phyloP scores from a whole-genome alignment of 192 early-diverging fungal genomes.

The Obelidium mucronatum region DNA sequence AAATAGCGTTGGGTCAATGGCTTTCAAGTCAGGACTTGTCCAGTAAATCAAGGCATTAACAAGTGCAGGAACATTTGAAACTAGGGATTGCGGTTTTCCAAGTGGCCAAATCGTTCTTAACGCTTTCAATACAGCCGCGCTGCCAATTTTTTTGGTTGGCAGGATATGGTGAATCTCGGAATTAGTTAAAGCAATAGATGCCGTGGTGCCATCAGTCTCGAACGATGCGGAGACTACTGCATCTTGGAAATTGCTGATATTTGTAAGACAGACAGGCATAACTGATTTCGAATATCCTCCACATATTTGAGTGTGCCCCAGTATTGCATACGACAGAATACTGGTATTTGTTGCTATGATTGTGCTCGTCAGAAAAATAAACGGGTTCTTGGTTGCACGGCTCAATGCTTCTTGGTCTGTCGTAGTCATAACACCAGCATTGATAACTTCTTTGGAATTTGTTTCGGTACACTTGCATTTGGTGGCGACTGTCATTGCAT shows the following conservation, averaged over 20 bases:
- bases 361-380: conserved; percentile 5
- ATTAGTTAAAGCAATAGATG: conserved; percentile 17
- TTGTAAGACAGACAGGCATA: conserved; percentile 23
- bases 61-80: conserved; percentile 2
- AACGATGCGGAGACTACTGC: background rate
- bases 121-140: background rate
- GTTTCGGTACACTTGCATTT: conserved; percentile 20
- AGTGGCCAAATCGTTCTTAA: conserved; percentile 3
- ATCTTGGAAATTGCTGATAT: background rate
- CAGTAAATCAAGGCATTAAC: conserved; percentile 20
- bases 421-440: background rate
- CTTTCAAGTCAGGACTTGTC: conserved; percentile 12
- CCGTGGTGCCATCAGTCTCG: conserved; percentile 32
- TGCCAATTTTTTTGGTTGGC: background rate
- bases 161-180: background rate
- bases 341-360: background rate
- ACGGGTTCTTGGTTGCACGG: background rate
- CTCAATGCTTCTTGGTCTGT: background rate
- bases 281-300: conserved; percentile 9
- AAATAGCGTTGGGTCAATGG: conserved; percentile 17
- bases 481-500: background rate
- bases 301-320: background rate
- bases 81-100: background rate
- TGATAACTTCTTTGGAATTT: background rate
- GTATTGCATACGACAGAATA: background rate